A percentile compares a stretch with the other conserved stretches of the same genome.
These are phyloP conservation scores for Penicillium oxalicum DNA, from an alignment of 2,329 filamentous ascomycete species.

Conservation along the genomic window DNA sequence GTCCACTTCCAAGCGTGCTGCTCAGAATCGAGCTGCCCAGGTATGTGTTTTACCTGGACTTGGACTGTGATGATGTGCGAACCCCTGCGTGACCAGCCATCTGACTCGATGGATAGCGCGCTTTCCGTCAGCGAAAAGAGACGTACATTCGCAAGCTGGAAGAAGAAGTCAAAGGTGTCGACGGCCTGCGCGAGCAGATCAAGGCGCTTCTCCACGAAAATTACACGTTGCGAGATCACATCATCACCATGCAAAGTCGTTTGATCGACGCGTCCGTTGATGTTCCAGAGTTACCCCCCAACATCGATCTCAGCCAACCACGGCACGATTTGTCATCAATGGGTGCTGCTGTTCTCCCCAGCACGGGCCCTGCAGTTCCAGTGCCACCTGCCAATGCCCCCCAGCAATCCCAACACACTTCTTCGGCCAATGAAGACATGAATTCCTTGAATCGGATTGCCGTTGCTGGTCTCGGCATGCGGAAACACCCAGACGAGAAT, in stretches of 20 bases:
- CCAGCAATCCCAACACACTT: conserved; percentile 25
- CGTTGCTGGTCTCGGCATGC: conserved; percentile 40
- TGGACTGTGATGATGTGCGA: too few species aligned
- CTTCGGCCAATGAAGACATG: conserved; percentile 32
- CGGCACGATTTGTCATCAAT: conserved; percentile 33
- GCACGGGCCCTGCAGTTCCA: conserved; percentile 13
- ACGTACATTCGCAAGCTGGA: conserved; percentile 97
- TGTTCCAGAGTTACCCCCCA: conserved; percentile 74
- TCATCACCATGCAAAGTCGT: conserved; percentile 80
- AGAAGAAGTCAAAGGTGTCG: conserved; percentile 79
- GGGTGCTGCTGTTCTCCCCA: conserved; percentile 21
- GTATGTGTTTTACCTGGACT: conserved; percentile 48
- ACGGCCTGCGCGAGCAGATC: conserved; percentile 67
- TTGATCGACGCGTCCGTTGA: conserved; percentile 79
- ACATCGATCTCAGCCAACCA: conserved; percentile 63
- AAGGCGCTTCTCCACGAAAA: conserved; percentile 84
- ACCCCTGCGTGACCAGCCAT: too few species aligned
- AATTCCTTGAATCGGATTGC: conserved; percentile 41
- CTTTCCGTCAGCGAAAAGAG: conserved; percentile 95
- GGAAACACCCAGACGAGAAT: conserved; percentile 37
- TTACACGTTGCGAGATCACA: conserved; percentile 84
- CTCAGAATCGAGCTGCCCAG: conserved; percentile 94
- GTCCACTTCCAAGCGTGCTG: conserved; percentile 91
- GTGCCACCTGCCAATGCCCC: conserved; percentile 20
- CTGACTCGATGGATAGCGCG: conserved; percentile 55